Evolutionary conservation across 202 grass and related monocot genomes (phyloP).

Genomic region (Panicum virgatum): DNA sequence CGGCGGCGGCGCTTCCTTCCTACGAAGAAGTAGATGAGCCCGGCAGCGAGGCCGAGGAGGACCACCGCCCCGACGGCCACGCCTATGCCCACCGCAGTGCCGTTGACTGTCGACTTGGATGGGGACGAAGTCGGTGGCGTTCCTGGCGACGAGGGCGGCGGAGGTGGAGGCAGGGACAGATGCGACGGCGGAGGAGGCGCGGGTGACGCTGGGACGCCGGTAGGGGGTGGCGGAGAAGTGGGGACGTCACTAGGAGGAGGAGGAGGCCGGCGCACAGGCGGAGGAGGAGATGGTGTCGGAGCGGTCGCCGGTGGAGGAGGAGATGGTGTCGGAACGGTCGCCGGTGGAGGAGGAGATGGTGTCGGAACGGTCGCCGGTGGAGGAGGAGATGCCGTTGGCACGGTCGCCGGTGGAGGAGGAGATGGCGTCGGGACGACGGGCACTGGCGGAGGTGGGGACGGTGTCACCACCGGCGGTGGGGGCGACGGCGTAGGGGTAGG

Average conservation of each 20-base stretch:
- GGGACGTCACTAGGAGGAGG: not conserved
- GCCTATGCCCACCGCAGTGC: constrained; percentile 10
- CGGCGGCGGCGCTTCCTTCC: constrained; percentile 41
- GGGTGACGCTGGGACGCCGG: not conserved
- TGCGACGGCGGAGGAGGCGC: constrained; percentile 10
- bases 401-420: not conserved
- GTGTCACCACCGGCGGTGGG: constrained; percentile 1
- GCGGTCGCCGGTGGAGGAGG: too few species aligned
- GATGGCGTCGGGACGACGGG: not conserved
- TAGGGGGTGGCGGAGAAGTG: constrained; percentile 17
- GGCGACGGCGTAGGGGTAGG: not conserved
- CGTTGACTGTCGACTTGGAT: constrained; percentile 6
- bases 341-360: constrained; percentile 13
- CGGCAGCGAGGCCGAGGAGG: constrained; percentile 35
- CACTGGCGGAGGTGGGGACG: constrained; percentile 13
- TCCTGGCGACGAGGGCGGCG: not conserved
- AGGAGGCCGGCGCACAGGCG: not conserved
- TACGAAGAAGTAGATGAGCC: constrained; percentile 39
- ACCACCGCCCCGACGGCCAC: constrained; percentile 43
- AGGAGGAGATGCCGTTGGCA: not conserved
- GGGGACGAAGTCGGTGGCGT: constrained; percentile 24
- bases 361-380: not conserved
- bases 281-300: too few species aligned
- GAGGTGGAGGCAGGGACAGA: constrained; percentile 13
- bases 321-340: not conserved